Conservation (phyloP, 345 rosid species). For the Hypericum androsaemum region DNA sequence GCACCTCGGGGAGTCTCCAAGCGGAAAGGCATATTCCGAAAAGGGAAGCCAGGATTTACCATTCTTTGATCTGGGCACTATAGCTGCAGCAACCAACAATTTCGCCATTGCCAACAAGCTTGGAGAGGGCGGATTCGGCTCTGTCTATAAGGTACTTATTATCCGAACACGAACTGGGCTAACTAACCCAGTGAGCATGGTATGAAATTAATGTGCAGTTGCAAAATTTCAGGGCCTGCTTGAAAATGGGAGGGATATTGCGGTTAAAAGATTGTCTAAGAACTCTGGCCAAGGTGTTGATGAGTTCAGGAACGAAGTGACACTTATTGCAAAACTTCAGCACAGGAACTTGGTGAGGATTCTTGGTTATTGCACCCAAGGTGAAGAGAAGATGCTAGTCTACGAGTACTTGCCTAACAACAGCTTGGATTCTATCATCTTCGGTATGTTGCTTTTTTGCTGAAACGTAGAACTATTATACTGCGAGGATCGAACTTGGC, state of each 20-base stretch:
- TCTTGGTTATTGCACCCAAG: slow-evolving; percentile 3
- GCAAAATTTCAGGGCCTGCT: background rate
- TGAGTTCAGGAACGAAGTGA: slow-evolving; percentile 3
- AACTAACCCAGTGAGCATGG: background rate
- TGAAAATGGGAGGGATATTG: background rate
- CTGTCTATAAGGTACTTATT: background rate
- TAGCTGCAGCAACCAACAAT: background rate
- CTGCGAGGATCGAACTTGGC: no score
- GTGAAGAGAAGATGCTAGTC: slow-evolving; percentile 1
- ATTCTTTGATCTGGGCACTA: background rate
- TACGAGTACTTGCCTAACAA: slow-evolving; percentile 9
- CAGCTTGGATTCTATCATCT: slow-evolving; percentile 3
- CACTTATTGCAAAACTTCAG: slow-evolving; percentile 5
- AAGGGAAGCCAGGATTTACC: no score
- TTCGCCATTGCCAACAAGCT: background rate
- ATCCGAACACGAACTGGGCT: no score
- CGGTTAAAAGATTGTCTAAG: slow-evolving; percentile 2
- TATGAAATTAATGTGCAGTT: background rate
- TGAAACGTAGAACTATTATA: no score
- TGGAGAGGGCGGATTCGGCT: background rate
- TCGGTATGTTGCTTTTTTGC: background rate
- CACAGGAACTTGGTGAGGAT: slow-evolving; percentile 4
- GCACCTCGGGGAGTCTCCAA: no score
- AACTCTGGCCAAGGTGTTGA: slow-evolving; percentile 1
- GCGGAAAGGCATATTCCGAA: no score